Evolutionary conservation across 257 asterid species (phyloP).

Genomic region (Solanum pinnatisectum): DNA sequence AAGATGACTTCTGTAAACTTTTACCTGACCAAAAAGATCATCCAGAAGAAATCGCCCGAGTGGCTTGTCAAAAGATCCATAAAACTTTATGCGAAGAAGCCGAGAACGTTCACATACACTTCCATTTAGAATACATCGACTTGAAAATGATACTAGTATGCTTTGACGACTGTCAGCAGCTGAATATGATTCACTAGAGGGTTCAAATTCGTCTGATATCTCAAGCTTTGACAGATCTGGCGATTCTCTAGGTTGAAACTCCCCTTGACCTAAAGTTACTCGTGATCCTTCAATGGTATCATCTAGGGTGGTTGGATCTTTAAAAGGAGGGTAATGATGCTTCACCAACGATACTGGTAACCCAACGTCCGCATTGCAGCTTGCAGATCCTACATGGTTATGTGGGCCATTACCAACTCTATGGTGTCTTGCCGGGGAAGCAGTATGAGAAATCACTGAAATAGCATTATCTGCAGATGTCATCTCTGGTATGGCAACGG

Average conservation of each 20-base stretch:
- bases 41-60: slow-evolving; percentile 81
- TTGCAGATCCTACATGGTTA: slow-evolving; percentile 15
- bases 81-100: slow-evolving; percentile 69
- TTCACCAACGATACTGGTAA: slow-evolving; percentile 41
- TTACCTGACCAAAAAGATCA: slow-evolving; percentile 84
- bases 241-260: slow-evolving; percentile 28
- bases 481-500: neutral
- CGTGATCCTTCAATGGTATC: slow-evolving; percentile 9
- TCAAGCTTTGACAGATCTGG: slow-evolving; percentile 24
- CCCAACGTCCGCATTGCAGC: slow-evolving; percentile 36
- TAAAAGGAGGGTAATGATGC: slow-evolving; percentile 16
- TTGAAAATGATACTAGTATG: slow-evolving; percentile 84
- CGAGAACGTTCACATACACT: slow-evolving; percentile 83
- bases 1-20: slow-evolving; percentile 31
- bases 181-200: slow-evolving; percentile 34
- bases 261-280: slow-evolving; percentile 15
- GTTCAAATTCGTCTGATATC: slow-evolving; percentile 28
- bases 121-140: slow-evolving; percentile 57
- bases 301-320: slow-evolving; percentile 27
- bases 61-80: slow-evolving; percentile 87
- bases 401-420: slow-evolving; percentile 17
- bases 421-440: neutral
- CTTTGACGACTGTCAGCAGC: slow-evolving; percentile 52
- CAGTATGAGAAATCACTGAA: slow-evolving; percentile 20
- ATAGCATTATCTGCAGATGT: slow-evolving; percentile 17